A percentile compares a stretch with the other conserved stretches of the same genome.
Evolutionary conservation across 2,329 filamentous ascomycete species (phyloP).

Genomic region (Colletotrichum falcatum): DNA sequence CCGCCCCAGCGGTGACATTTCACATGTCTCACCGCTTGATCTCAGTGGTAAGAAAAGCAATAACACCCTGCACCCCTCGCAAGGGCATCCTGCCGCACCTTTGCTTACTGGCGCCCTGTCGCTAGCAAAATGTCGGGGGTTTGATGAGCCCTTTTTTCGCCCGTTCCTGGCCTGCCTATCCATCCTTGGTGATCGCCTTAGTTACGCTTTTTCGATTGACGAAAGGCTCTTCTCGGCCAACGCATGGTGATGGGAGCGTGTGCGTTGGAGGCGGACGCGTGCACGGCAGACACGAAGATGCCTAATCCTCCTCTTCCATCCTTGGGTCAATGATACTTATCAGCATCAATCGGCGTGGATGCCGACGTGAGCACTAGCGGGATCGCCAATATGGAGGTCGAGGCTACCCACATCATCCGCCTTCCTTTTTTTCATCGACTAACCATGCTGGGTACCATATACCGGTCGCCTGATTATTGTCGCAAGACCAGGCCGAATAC

Average conservation of each 20-base stretch:
- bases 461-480: background rate
- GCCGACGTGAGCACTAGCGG: background rate
- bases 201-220: background rate
- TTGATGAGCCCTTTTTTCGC: slow-evolving; percentile 11
- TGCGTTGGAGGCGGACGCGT: background rate
- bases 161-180: background rate
- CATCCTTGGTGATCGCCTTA: background rate
- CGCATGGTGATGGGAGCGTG: background rate
- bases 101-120: background rate
- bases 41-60: slow-evolving; percentile 31
- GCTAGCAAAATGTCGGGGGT: slow-evolving; percentile 15
- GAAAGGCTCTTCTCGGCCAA: background rate
- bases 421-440: background rate
- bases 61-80: slow-evolving; percentile 27
- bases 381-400: background rate
- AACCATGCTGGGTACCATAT: background rate
- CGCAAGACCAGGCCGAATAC: background rate
- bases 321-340: background rate
- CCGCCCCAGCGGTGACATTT: slow-evolving; percentile 19
- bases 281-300: background rate
- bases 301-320: background rate
- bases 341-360: background rate
- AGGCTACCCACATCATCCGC: background rate
- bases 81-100: slow-evolving; percentile 36
- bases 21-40: slow-evolving; percentile 36